A percentile compares a stretch with the other conserved stretches of the same genome.
phyloP scores from a whole-genome alignment of 2,329 filamentous ascomycete species.

The Xylaria sp. region DNA sequence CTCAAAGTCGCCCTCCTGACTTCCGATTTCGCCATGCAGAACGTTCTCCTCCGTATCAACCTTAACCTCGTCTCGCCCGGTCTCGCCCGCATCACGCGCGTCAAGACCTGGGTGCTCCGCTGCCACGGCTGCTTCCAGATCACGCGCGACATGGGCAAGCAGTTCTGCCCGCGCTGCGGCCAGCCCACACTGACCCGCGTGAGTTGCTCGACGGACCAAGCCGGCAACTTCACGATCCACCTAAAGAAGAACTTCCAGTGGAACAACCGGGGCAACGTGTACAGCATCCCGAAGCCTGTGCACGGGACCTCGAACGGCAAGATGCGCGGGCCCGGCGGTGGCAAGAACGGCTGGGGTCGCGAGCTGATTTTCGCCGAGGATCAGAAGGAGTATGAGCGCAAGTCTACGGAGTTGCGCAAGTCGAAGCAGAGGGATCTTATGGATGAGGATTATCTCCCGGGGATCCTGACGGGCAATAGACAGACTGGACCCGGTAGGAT shows the following conservation, averaged over 20 bases:
- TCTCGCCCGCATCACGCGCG: slow-evolving; percentile 72
- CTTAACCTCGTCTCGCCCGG: slow-evolving; percentile 78
- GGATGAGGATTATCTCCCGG: slow-evolving; percentile 89
- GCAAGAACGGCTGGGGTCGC: slow-evolving; percentile 81
- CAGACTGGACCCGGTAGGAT: slow-evolving; percentile 57
- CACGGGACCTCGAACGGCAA: slow-evolving; percentile 77
- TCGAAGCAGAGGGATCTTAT: slow-evolving; percentile 74
- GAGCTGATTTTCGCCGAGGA: slow-evolving; percentile 85
- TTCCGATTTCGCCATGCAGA: slow-evolving; percentile 96
- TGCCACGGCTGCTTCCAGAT: slow-evolving; percentile 92
- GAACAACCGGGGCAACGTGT: slow-evolving; percentile 89
- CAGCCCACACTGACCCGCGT: slow-evolving; percentile 80
- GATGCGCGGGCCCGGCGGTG: slow-evolving; percentile 59
- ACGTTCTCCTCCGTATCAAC: slow-evolving; percentile 91
- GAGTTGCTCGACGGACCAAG: slow-evolving; percentile 74
- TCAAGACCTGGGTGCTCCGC: slow-evolving; percentile 84
- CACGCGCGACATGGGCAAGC: slow-evolving; percentile 76
- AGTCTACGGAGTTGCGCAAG: slow-evolving; percentile 58
- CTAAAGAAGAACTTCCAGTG: slow-evolving; percentile 94
- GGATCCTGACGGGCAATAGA: slow-evolving; percentile 76
- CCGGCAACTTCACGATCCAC: slow-evolving; percentile 77
- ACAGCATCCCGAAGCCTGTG: slow-evolving; percentile 85
- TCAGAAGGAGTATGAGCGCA: slow-evolving; percentile 82
- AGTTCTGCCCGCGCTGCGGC: slow-evolving; percentile 90
- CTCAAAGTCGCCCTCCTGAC: slow-evolving; percentile 90